Base-by-base conservation (phyloP, 805 yeast genomes). In the Alloascoidea hylecoeti region DNA sequence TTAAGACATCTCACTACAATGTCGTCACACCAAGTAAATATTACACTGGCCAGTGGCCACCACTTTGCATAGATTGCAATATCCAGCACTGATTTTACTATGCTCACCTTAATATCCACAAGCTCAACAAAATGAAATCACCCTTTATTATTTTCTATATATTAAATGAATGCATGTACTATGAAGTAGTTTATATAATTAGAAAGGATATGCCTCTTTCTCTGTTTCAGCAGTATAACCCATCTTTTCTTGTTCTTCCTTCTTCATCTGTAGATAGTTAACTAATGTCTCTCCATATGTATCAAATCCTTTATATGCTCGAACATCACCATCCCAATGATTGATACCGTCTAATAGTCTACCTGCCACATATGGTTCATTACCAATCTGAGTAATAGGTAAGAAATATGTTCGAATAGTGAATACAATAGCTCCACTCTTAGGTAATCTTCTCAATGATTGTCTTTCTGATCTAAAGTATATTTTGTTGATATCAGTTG, bases 381-480 rank as follows among this genome's bases (percentile, higher is more conserved):
- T 48, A 41, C 70, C 67, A 36, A 77, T 50, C 42, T 73, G 66
- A 3, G 58, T 55, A 18, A 76, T 48, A 4, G 81, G 80, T 16
- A 66, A 46, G 51, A 76, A 75, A 47, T 76, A 76, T 1, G 83
- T 77, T 46, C 83, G 60, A 36, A 76, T 62, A 16, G 82, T 76
- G 54, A 76, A 77, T 2, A 70, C 55, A 16, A 65, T 57, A 9
- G 69, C 78, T 6, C 83, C 82, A 3, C 72, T 53, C 30, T 63
- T 55, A 12, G 84, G 83, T 41, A 76, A 58, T 47, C 79, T 60
- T 46, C 82, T 62, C 38, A 76, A 58, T 35, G 76, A 63, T 50
- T 76, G 84, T 52, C 84, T 60, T 50, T 77, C 84, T 17, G 78
- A 70, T 45, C 84, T 63, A 53, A 66, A 75, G 52, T 66, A 70